Evolutionary conservation across 305 asterid genomes (phyloP).

Genomic region (Ruellia speciosa): DNA sequence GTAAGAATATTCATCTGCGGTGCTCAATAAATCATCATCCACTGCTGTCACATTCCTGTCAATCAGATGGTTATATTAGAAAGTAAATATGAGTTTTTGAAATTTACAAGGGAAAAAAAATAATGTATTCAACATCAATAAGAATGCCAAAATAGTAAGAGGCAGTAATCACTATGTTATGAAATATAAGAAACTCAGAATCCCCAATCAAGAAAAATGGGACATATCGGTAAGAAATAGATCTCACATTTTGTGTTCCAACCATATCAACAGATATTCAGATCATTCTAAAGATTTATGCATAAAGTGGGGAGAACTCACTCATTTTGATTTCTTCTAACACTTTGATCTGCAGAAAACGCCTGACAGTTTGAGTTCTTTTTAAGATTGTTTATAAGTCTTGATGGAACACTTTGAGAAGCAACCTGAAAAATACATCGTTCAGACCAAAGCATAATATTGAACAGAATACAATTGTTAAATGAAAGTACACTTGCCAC

Average conservation of each 20-base stretch:
- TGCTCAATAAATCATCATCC: conserved; percentile 43
- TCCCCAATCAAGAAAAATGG: conserved; percentile 9
- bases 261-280: conserved; percentile 19
- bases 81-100: neutral
- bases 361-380: conserved; percentile 30
- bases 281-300: conserved; percentile 9
- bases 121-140: conserved; percentile 18
- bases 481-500: conserved; percentile 8
- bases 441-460: conserved; percentile 20
- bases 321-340: conserved; percentile 30
- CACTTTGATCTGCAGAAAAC: conserved; percentile 31
- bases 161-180: neutral
- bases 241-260: conserved; percentile 5
- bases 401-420: conserved; percentile 29
- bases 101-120: neutral
- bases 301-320: conserved; percentile 30
- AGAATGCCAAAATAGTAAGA: conserved; percentile 22
- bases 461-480: conserved; percentile 12
- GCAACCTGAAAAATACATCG: conserved; percentile 38
- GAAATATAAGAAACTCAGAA: conserved; percentile 9
- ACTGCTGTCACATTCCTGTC: conserved; percentile 33
- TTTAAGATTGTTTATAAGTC: conserved; percentile 26
- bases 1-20: conserved; percentile 35
- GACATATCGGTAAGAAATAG: conserved; percentile 8
- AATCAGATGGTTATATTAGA: conserved; percentile 16